Evolutionary conservation across 2,329 filamentous ascomycete genomes (phyloP).

Genomic region (Magnaporthales sp.): DNA sequence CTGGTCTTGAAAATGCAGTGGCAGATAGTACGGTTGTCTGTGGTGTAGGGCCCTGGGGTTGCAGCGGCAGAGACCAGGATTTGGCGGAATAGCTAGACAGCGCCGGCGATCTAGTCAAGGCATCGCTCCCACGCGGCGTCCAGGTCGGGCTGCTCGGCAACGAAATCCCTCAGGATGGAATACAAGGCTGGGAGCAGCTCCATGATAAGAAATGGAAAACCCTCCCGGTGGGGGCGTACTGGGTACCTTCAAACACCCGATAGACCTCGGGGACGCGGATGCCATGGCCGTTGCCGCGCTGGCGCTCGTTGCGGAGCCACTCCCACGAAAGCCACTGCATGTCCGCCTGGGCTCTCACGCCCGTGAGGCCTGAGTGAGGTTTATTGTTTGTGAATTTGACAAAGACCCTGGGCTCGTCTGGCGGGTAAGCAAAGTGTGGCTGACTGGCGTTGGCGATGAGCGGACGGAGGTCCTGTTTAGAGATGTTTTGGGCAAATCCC

Average conservation of each 20-base stretch:
- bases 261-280: background rate
- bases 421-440: background rate
- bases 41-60: background rate
- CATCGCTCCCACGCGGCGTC: background rate
- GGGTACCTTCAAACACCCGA: background rate
- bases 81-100: background rate
- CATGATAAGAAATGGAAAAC: background rate
- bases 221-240: background rate
- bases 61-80: background rate
- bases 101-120: background rate
- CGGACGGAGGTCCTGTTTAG: background rate
- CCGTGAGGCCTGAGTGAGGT: no score
- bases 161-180: background rate
- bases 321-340: background rate
- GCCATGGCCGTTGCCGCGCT: background rate
- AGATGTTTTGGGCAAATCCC: background rate
- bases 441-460: background rate
- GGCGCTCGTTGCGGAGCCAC: background rate
- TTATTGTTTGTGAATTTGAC: background rate
- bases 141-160: background rate
- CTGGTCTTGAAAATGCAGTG: background rate
- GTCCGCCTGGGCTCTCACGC: background rate
- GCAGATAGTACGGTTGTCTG: background rate
- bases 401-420: background rate
- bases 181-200: background rate